Evolutionary conservation across 179 eudicot genomes (phyloP), one percentile per base, ranked within the genome.

Genomic region (Corrigiola litoralis): DNA sequence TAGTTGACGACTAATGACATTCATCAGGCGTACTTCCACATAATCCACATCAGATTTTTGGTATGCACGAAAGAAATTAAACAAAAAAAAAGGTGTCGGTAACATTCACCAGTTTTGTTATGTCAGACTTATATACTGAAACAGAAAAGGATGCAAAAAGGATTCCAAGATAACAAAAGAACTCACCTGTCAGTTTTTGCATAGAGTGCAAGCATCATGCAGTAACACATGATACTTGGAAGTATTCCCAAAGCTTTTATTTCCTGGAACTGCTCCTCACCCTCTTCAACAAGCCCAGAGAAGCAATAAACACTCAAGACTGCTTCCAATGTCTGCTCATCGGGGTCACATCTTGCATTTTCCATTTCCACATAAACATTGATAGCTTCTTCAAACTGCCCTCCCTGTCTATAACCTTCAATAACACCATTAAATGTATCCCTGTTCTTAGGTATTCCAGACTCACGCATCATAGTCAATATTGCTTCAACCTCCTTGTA

Each of bases 401-500:
- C 98, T 60, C 88, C 96, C 58, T 92, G 98, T 79, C 89, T 87
- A 81, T 71, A 85, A 70, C 92, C 96, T 82, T 87, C 96, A 58
- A 92, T 87, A 31, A 79, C 63, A 56, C 95, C 95, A 65, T 87
- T 84, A 66, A 83, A 89, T 2, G 86, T 69, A 63, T 82, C 87
- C 50, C 70, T 77, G 38, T 82, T 81, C 74, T 66, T 71, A 9
- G 73, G 58, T 66, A 87, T 69, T 61, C 86, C 87, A 44, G 73
- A 40, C 20, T 85, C 87, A 10, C 67, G 77, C 98, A 92, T 87
- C 70, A 78, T 85, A 57, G 54, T 72, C 56, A 79, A 61, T 36
- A 82, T 70, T 13, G 91, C 95, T 67, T 80, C 96, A 62, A 74
- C 67, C 73, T 92, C 98, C 72, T 84, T 87, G 77, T 89, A 92